phyloP scores from a whole-genome alignment of 306 rosid genomes.

The Abrus precatorius region DNA sequence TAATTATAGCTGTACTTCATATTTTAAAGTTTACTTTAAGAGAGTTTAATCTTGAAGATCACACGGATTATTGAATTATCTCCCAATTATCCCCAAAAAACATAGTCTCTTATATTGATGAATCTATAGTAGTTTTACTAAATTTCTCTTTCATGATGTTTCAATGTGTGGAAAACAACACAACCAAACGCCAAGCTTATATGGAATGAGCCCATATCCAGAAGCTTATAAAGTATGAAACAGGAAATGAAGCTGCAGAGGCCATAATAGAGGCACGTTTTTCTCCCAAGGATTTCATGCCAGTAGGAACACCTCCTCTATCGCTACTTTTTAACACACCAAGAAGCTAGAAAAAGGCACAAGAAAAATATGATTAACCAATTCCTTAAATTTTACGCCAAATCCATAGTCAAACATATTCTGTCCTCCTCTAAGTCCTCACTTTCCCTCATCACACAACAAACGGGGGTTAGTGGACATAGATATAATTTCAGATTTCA shows the following conservation, averaged over 20 bases:
- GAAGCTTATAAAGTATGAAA: background rate
- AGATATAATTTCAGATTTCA: slow-evolving; percentile 40
- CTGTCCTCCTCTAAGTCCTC: slow-evolving; percentile 17
- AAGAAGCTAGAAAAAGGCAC: slow-evolving; percentile 21
- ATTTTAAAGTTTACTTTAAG: too few relatives aligned
- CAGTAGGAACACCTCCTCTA: too few relatives aligned
- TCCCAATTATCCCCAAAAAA: background rate
- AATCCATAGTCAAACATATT: slow-evolving; percentile 46
- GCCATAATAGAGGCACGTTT: slow-evolving; percentile 1
- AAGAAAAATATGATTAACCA: background rate
- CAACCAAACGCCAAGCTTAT: background rate
- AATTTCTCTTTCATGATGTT: background rate
- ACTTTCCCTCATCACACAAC: background rate
- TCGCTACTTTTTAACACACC: background rate
- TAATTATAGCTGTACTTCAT: too few relatives aligned
- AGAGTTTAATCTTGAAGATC: too few relatives aligned
- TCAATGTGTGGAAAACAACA: background rate
- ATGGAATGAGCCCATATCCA: background rate
- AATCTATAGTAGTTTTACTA: background rate
- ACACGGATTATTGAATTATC: background rate
- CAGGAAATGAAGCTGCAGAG: too few relatives aligned
- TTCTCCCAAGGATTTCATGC: background rate
- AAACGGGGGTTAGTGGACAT: slow-evolving; percentile 28
- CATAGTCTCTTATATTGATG: background rate
- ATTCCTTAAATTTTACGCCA: slow-evolving; percentile 48